Conservation (phyloP, 164 flowering plant species). For the Malania oleifera region DNA sequence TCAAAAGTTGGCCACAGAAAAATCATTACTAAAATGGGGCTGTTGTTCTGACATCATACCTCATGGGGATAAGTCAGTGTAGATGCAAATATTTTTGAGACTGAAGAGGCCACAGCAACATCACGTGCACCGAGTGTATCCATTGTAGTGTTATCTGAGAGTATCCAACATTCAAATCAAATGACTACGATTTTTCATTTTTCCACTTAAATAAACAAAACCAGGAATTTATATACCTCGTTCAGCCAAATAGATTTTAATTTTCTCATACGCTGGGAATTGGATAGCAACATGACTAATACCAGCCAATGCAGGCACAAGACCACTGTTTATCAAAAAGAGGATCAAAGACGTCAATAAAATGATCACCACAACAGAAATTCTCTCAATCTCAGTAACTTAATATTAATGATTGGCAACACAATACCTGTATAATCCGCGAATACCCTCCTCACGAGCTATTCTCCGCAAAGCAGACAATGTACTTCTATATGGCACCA, state of each 20-base stretch:
- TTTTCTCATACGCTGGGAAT: constrained; percentile 88
- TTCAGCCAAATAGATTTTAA: constrained; percentile 72
- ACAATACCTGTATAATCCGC: constrained; percentile 83
- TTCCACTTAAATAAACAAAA: not conserved
- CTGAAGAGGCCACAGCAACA: constrained; percentile 93
- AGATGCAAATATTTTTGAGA: constrained; percentile 93
- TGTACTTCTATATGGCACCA: constrained; percentile 73
- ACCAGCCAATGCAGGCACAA: constrained; percentile 95
- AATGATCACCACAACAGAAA: not conserved
- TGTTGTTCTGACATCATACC: constrained; percentile 37
- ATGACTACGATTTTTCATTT: constrained; percentile 1
- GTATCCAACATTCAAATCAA: constrained; percentile 8
- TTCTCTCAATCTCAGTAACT: not conserved
- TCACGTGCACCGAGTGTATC: constrained; percentile 77
- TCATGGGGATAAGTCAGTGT: constrained; percentile 97
- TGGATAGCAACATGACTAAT: constrained; percentile 98
- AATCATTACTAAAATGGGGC: too few relatives aligned
- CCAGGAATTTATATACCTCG: constrained; percentile 37
- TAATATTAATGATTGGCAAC: not conserved
- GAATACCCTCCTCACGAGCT: constrained; percentile 85
- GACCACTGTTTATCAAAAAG: constrained; percentile 61
- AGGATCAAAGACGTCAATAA: constrained; percentile 11
- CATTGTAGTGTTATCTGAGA: constrained; percentile 55
- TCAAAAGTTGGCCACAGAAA: not conserved
- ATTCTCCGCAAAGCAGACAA: constrained; percentile 86